Percentiles rank a stretch among this genome's conserved stretches.
phyloP scores from a whole-genome alignment of 139 green algal species.

The Micromonas commoda region DNA sequence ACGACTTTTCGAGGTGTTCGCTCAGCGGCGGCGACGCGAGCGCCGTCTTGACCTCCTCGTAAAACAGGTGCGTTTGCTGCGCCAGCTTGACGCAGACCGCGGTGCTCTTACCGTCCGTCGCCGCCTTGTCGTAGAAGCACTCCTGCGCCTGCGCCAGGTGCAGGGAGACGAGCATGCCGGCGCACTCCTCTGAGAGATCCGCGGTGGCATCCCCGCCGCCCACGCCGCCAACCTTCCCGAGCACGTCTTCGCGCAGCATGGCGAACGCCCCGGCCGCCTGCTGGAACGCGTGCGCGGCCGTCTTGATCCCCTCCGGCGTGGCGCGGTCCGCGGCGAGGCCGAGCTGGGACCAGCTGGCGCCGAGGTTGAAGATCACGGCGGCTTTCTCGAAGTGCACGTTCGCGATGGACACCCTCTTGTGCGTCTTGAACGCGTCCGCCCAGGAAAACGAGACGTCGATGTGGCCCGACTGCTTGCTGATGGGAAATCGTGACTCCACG shows the following conservation, averaged over 20 bases:
- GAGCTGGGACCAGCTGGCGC: background rate
- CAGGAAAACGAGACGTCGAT: background rate
- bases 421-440: background rate
- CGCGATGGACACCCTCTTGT: background rate
- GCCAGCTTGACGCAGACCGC: background rate
- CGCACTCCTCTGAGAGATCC: background rate
- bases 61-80: background rate
- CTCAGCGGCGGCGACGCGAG: background rate
- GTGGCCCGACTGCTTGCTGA: background rate
- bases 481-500: background rate
- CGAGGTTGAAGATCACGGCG: constrained; percentile 22
- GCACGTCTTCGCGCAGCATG: background rate
- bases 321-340: background rate
- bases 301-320: constrained; percentile 13
- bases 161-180: background rate
- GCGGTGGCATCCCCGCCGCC: background rate
- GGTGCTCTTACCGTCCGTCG: background rate
- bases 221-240: background rate
- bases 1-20: constrained; percentile 1
- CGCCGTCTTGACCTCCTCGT: background rate
- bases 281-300: constrained; percentile 3
- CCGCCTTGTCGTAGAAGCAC: constrained; percentile 18
- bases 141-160: constrained; percentile 22
- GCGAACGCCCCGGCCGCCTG: constrained; percentile 11
- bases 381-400: constrained; percentile 14